Percentiles rank a stretch among this genome's conserved stretches.
phyloP scores from a whole-genome alignment of 108 stramenopile genomes.

The Cyclotella sp. region DNA sequence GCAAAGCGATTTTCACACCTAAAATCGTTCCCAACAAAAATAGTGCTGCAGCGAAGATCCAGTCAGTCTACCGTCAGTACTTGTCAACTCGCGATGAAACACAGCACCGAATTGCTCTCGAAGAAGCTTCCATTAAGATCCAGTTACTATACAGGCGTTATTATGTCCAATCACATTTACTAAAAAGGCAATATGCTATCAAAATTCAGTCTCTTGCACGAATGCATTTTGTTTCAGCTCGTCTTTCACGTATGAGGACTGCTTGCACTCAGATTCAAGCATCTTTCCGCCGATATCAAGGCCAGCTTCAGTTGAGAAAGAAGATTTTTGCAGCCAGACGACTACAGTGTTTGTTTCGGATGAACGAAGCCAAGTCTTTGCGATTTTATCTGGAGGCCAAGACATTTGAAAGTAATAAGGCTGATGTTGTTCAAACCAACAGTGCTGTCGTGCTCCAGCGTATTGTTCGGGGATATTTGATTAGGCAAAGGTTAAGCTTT shows the following conservation, averaged over 20 bases:
- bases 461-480: constrained; percentile 20
- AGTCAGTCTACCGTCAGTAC: constrained; percentile 2
- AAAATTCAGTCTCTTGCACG: neutral
- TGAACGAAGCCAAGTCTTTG: neutral
- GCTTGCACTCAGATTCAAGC: constrained; percentile 3
- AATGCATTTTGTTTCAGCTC: neutral
- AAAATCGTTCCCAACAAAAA: neutral
- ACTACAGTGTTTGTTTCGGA: constrained; percentile 11
- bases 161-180: neutral
- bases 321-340: constrained; percentile 5
- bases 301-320: neutral
- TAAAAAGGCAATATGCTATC: neutral
- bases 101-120: neutral
- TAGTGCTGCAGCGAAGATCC: constrained; percentile 8
- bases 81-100: neutral
- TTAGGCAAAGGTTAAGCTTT: neutral
- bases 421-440: neutral
- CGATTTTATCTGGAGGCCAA: neutral
- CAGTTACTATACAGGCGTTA: neutral
- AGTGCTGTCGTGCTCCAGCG: constrained; percentile 38
- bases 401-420: neutral
- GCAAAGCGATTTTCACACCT: neutral
- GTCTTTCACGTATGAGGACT: neutral
- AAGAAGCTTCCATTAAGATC: neutral
- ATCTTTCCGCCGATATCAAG: constrained; percentile 6